Percentiles rank a stretch among this genome's conserved stretches.
phyloP scores from a whole-genome alignment of 352 stramenopile species.

The Saprolegnia diclina region DNA sequence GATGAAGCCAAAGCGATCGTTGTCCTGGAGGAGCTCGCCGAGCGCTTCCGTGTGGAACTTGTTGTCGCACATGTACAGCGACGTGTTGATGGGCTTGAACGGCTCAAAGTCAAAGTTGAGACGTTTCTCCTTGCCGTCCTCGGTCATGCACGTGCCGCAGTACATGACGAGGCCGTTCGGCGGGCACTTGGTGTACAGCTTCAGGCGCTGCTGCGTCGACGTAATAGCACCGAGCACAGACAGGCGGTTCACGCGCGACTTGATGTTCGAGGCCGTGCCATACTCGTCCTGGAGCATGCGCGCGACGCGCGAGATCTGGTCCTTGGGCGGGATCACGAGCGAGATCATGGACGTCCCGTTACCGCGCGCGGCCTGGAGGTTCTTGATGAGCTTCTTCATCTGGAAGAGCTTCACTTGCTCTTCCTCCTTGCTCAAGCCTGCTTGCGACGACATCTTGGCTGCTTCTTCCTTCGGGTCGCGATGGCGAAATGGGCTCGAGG shows the following conservation, averaged over 20 bases:
- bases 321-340: conserved; percentile 97
- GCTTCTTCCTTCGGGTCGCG: background rate
- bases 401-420: conserved; percentile 99
- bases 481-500: conserved; percentile 5
- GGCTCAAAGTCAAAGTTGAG: conserved; percentile 99
- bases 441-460: conserved; percentile 7
- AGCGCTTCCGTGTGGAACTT: conserved; percentile 99
- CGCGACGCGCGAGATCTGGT: conserved; percentile 95
- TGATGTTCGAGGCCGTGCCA: conserved; percentile 99
- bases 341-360: conserved; percentile 99
- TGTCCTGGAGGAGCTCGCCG: conserved; percentile 97
- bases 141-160: conserved; percentile 98
- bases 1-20: conserved; percentile 99
- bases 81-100: conserved; percentile 99
- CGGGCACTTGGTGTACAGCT: conserved; percentile 97
- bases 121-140: conserved; percentile 99
- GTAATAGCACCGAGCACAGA: conserved; percentile 98
- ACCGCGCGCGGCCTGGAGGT: conserved; percentile 81
- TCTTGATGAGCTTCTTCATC: conserved; percentile 99
- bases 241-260: conserved; percentile 98
- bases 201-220: conserved; percentile 98
- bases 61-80: conserved; percentile 99
- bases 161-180: conserved; percentile 99
- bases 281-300: conserved; percentile 99
- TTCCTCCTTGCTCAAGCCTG: conserved; percentile 36